Evolutionary conservation across 108 stramenopile species (phyloP).

Genomic region (Fragilaria radians): DNA sequence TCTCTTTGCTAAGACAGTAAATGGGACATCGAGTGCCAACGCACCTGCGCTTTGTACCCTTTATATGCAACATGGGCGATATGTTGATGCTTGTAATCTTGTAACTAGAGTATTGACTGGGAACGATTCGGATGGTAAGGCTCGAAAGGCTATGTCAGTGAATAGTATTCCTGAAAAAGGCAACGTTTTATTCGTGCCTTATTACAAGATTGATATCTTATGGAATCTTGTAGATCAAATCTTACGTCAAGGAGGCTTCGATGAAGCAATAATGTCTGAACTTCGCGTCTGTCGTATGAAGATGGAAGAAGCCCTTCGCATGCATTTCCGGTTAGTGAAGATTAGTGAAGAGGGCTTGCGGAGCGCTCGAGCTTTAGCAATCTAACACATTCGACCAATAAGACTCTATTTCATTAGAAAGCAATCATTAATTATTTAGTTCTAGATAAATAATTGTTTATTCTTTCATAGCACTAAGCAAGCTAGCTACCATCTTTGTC

Average conservation of each 20-base stretch:
- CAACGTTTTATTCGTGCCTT: constrained; percentile 71
- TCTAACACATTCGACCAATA: constrained; percentile 2
- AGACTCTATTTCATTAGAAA: background rate
- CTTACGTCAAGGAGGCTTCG: constrained; percentile 2
- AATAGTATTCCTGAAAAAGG: constrained; percentile 75
- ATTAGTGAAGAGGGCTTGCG: constrained; percentile 43
- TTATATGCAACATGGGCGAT: constrained; percentile 54
- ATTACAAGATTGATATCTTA: constrained; percentile 62
- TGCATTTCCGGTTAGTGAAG: constrained; percentile 37
- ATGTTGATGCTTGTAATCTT: constrained; percentile 57
- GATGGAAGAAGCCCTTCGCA: constrained; percentile 52
- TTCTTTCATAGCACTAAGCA: too few relatives aligned
- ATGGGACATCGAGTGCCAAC: constrained; percentile 24
- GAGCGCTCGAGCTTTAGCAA: constrained; percentile 36
- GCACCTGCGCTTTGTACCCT: constrained; percentile 54
- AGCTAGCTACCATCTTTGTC: too few relatives aligned
- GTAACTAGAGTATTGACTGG: constrained; percentile 10
- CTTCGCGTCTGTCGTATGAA: constrained; percentile 20
- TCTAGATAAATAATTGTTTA: too few relatives aligned
- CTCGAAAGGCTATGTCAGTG: constrained; percentile 16
- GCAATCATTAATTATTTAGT: background rate
- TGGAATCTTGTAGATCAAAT: constrained; percentile 55
- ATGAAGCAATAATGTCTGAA: constrained; percentile 1
- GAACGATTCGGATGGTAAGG: constrained; percentile 6
- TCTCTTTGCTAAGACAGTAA: constrained; percentile 37